Conservation (phyloP, 306 rosid genomes). For the Castanospermum australe region DNA sequence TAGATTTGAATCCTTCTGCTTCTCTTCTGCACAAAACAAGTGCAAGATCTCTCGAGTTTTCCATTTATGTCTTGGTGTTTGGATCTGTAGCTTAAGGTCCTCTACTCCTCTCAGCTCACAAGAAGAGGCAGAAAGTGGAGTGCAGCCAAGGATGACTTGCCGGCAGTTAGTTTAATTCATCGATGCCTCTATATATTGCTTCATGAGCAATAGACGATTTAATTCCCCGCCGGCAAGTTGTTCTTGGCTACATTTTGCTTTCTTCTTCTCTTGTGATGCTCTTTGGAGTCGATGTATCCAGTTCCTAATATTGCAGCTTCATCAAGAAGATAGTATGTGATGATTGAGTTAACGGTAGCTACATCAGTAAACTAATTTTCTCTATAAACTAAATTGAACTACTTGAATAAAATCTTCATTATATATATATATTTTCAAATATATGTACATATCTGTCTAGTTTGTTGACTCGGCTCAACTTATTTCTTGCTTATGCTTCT, state of each 20-base stretch:
- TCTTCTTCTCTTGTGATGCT: conserved; percentile 34
- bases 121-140: conserved; percentile 31
- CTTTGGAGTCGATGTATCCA: neutral
- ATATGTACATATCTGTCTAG: neutral
- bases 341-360: too few relatives aligned
- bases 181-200: too few relatives aligned
- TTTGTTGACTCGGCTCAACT: neutral
- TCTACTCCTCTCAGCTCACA: conserved; percentile 31
- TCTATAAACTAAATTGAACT: too few relatives aligned
- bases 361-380: too few relatives aligned
- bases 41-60: too few relatives aligned
- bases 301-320: neutral
- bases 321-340: neutral
- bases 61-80: neutral
- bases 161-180: neutral
- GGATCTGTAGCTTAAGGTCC: neutral
- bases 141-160: conserved; percentile 62
- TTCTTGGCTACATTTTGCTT: conserved; percentile 49
- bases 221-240: conserved; percentile 29
- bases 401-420: too few relatives aligned
- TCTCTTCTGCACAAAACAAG: too few relatives aligned
- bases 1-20: too few relatives aligned
- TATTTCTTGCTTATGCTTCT: neutral
- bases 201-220: too few relatives aligned
- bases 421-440: neutral